Conservation (phyloP, 2,329 filamentous ascomycete species). For the Fusarium napiforme region DNA sequence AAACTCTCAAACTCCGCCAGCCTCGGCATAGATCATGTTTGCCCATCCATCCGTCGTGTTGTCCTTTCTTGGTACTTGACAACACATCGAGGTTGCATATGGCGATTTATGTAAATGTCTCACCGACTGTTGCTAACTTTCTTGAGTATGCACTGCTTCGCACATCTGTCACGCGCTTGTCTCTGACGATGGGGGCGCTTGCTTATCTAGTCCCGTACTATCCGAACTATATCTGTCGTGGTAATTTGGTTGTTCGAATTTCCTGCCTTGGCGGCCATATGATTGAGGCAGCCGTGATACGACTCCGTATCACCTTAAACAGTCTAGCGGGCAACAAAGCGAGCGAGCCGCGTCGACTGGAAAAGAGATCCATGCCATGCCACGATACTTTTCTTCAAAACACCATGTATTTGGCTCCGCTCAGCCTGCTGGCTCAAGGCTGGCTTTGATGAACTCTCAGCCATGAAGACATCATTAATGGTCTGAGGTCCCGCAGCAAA, state of each 20-base stretch:
- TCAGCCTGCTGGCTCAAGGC: not conserved
- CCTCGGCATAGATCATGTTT: conserved; percentile 13
- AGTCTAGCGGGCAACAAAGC: not conserved
- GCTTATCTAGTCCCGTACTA: conserved; percentile 20
- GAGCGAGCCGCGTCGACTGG: not conserved
- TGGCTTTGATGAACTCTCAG: not conserved
- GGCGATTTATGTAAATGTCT: conserved; percentile 3
- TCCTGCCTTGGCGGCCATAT: not conserved
- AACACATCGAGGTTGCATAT: conserved; percentile 6
- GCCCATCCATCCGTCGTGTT: not conserved
- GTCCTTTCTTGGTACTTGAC: conserved; percentile 2
- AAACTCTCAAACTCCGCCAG: conserved; percentile 15
- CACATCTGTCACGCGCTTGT: conserved; percentile 20
- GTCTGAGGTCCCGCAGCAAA: conserved; percentile 1
- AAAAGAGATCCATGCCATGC: not conserved
- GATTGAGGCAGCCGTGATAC: conserved; percentile 33
- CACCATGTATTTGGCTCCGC: not conserved
- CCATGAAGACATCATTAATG: not conserved
- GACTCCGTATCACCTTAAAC: not conserved
- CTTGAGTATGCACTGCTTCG: conserved; percentile 3
- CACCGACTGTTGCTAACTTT: conserved; percentile 26
- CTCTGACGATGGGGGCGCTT: conserved; percentile 16
- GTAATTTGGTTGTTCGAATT: conserved; percentile 15
- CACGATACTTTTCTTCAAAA: conserved; percentile 4
- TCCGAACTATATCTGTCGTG: conserved; percentile 18